Evolutionary conservation across 2,329 filamentous ascomycete species (phyloP).

Genomic region (Penicillium sp.): DNA sequence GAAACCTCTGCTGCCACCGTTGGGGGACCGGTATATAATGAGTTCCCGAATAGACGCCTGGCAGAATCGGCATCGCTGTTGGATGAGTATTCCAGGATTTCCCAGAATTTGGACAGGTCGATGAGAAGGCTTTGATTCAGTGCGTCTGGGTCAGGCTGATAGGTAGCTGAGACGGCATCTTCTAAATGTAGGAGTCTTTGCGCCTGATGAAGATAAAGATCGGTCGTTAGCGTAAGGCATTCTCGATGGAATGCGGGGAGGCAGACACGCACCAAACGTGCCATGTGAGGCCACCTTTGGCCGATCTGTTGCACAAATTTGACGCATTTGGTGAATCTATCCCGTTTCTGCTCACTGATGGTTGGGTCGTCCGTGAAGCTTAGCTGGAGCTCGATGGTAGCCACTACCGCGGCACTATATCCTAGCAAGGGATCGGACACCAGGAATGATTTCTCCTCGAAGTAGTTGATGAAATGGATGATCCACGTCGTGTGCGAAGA

Average conservation of each 20-base stretch:
- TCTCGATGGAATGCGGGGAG: background rate
- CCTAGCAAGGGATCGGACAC: conserved; percentile 50
- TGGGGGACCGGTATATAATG: conserved; percentile 34
- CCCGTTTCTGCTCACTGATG: conserved; percentile 44
- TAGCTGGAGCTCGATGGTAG: conserved; percentile 55
- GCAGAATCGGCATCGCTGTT: conserved; percentile 40
- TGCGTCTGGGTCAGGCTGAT: conserved; percentile 36
- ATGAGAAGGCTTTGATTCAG: conserved; percentile 43
- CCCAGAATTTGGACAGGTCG: conserved; percentile 50
- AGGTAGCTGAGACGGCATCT: conserved; percentile 46
- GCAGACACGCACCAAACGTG: conserved; percentile 38
- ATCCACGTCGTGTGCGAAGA: conserved; percentile 54
- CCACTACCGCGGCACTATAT: conserved; percentile 53
- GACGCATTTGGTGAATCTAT: conserved; percentile 47
- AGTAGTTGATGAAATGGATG: conserved; percentile 51
- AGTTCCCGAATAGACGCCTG: conserved; percentile 43
- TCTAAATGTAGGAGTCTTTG: conserved; percentile 44
- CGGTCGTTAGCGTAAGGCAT: background rate
- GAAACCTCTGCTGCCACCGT: conserved; percentile 39
- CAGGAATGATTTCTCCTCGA: conserved; percentile 46
- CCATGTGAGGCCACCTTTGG: conserved; percentile 47
- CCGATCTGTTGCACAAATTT: conserved; percentile 45
- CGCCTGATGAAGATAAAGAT: conserved; percentile 33
- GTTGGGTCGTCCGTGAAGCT: conserved; percentile 48
- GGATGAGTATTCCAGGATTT: conserved; percentile 49